phyloP scores from a whole-genome alignment of 2,329 filamentous ascomycete genomes.

The Arthrobotrys sphaeroides region DNA sequence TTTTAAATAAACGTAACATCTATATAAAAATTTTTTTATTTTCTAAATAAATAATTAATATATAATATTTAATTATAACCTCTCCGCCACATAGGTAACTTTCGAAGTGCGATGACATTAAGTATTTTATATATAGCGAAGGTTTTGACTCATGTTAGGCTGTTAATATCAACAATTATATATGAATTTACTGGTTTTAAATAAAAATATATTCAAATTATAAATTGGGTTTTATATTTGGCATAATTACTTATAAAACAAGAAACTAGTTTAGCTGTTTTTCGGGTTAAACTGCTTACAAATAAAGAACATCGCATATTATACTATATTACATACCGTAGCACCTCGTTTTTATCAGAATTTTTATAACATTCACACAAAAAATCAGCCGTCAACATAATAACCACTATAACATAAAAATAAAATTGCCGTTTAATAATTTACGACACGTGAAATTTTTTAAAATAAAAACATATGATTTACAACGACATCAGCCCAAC shows the following conservation, averaged over 20 bases:
- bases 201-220: constrained; percentile 24
- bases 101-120: neutral
- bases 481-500: neutral
- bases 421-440: neutral
- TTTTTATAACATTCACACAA: neutral
- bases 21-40: constrained; percentile 20
- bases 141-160: neutral
- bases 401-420: neutral
- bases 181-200: constrained; percentile 22
- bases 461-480: neutral
- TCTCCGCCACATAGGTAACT: neutral
- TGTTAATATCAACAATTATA: constrained; percentile 15
- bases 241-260: constrained; percentile 9
- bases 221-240: constrained; percentile 15
- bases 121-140: neutral
- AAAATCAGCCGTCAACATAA: neutral
- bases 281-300: too few species aligned
- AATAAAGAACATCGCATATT: too few species aligned
- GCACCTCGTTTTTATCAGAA: neutral
- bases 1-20: too few species aligned
- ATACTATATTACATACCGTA: too few species aligned
- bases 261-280: neutral
- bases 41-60: constrained; percentile 14
- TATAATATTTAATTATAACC: constrained; percentile 12
- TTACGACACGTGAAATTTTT: constrained; percentile 1